phyloP scores from a whole-genome alignment of 495 filamentous ascomycete species.

The Neurospora sp. region DNA sequence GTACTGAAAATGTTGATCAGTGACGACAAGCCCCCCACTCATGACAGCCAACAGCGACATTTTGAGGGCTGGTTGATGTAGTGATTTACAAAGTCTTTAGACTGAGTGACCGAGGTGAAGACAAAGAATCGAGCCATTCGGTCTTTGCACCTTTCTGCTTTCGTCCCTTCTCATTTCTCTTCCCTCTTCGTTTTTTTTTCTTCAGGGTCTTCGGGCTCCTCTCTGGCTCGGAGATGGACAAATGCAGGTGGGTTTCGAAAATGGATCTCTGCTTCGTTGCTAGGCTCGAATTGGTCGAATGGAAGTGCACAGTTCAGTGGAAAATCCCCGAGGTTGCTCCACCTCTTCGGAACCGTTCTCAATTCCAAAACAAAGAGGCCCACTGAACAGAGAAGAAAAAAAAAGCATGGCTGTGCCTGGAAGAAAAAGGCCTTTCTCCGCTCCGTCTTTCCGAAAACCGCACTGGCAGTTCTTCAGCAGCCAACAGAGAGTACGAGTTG shows the following conservation, averaged over 20 bases:
- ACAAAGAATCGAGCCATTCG: background rate
- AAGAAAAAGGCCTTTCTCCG: background rate
- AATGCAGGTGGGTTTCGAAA: background rate
- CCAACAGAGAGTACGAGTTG: background rate
- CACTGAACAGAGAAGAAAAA: background rate
- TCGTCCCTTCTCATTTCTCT: background rate
- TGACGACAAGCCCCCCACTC: background rate
- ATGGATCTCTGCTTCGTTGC: background rate
- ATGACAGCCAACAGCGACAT: background rate
- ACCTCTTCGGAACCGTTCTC: background rate
- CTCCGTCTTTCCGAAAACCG: background rate
- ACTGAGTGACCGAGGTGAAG: background rate
- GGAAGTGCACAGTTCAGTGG: background rate
- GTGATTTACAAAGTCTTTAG: background rate
- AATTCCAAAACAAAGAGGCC: background rate
- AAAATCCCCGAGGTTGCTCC: background rate
- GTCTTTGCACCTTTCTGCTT: background rate
- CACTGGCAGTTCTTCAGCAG: background rate
- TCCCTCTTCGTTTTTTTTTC: background rate
- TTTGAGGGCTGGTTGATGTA: background rate
- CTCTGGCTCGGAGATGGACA: background rate
- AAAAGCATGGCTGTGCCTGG: background rate
- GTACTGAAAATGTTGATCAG: background rate
- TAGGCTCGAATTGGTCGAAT: background rate
- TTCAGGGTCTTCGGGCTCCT: background rate